Base-by-base conservation (phyloP, 164 flowering plant species). In the Warburgia ugandensis region DNA sequence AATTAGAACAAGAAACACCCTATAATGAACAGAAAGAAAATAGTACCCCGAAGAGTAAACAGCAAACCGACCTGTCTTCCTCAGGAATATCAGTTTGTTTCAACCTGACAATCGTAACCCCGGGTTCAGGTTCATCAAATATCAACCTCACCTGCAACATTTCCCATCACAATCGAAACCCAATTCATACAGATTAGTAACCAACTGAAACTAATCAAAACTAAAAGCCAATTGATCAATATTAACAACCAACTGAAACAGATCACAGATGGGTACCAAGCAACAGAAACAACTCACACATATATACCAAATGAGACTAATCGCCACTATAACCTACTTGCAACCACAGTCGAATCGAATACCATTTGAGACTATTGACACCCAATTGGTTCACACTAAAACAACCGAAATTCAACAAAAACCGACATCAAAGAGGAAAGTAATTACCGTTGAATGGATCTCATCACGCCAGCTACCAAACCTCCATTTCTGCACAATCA, bases 381-480 rank as follows among this genome's bases (percentile, higher is more conserved):
- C n/a, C n/a, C n/a, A n/a, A n/a, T n/a, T n/a, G n/a, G n/a, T n/a
- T n/a, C n/a, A n/a, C n/a, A n/a, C n/a, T n/a, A n/a, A n/a, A n/a
- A n/a, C n/a, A n/a, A n/a, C n/a, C n/a, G n/a, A n/a, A n/a, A n/a
- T n/a, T n/a, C n/a, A n/a, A n/a, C n/a, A n/a, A n/a, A n/a, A n/a
- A n/a, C n/a, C n/a, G n/a, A n/a, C n/a, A n/a, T n/a, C n/a, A n/a
- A n/a, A n/a, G n/a, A 36, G 17, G 22, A 43, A 41, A 6, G 19
- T 6, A 12, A 37, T 54, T 61, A 92, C 99, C 69, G 70, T 89
- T 0, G 99, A 94, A 37, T 64, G 55, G 50, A 84, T 31, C 29
- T 95, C 97, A 65, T 94, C 99, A 43, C 85, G 62, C 99, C 99
- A 92, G 63, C 70, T 94, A 17, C 82, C 94, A 45, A 94, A 94